Conservation (phyloP, 75 land plant genomes). For the Sequoia sempervirens region DNA sequence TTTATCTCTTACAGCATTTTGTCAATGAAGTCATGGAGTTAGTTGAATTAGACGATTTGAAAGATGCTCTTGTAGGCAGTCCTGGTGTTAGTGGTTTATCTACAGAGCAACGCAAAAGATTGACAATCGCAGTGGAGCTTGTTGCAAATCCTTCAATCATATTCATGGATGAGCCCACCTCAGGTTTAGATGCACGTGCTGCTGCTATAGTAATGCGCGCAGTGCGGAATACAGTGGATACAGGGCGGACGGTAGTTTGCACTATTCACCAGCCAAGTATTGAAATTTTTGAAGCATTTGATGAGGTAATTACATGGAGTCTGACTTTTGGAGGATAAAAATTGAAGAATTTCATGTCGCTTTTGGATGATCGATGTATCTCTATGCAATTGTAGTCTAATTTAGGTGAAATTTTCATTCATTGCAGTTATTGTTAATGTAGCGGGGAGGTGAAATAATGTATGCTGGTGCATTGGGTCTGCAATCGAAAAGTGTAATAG, state of each 20-base stretch:
- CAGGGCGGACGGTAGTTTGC: conserved; percentile 66
- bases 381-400: neutral
- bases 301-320: conserved; percentile 38
- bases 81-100: conserved; percentile 79
- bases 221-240: conserved; percentile 21
- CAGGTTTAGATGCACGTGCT: conserved; percentile 25
- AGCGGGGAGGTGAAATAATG: conserved; percentile 56
- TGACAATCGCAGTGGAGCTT: conserved; percentile 61
- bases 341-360: neutral
- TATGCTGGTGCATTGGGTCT: conserved; percentile 59
- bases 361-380: neutral
- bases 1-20: conserved; percentile 49
- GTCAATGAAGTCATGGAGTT: conserved; percentile 80
- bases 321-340: neutral
- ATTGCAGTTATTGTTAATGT: conserved; percentile 64
- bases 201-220: conserved; percentile 25
- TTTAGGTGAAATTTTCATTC: neutral
- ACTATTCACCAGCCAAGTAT: conserved; percentile 14
- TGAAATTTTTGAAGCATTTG: conserved; percentile 28
- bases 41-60: conserved; percentile 54
- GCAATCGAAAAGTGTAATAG: conserved; percentile 45
- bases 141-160: conserved; percentile 33
- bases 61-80: conserved; percentile 61
- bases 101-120: conserved; percentile 69
- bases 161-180: conserved; percentile 20